Evolutionary conservation across 2,329 filamentous ascomycete species (phyloP).

Genomic region (Paraphoma chrysanthemicola): DNA sequence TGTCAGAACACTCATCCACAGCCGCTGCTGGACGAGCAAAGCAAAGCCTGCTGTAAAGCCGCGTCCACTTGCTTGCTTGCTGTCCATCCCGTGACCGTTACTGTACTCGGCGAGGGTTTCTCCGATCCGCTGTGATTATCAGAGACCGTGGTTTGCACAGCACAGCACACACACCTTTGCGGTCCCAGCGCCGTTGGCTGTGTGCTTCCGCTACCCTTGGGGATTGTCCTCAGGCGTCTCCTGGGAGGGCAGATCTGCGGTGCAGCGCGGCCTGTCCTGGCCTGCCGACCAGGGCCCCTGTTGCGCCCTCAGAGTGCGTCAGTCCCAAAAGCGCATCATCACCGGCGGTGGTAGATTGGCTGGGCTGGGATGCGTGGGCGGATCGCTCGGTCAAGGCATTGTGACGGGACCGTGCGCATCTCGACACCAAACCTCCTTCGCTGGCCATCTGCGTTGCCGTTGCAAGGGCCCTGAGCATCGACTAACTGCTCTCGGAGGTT

Average conservation of each 20-base stretch:
- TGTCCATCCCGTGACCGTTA: background rate
- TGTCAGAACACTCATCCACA: constrained; percentile 5
- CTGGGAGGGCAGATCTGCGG: constrained; percentile 48
- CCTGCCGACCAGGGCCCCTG: constrained; percentile 30
- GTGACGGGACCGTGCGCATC: constrained; percentile 41
- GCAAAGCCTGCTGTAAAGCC: background rate
- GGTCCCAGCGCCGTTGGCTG: constrained; percentile 15
- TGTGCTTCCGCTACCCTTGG: constrained; percentile 33
- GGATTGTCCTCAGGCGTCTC: constrained; percentile 29
- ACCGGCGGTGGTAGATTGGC: constrained; percentile 48
- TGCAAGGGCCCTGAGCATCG: constrained; percentile 41
- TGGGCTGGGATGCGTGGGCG: constrained; percentile 42
- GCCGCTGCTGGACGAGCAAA: background rate
- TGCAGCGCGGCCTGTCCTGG: constrained; percentile 51
- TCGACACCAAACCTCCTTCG: constrained; percentile 35
- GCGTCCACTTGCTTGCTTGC: background rate
- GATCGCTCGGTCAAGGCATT: constrained; percentile 47
- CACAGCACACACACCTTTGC: background rate
- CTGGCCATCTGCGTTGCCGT: constrained; percentile 51
- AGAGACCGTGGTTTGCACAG: too few relatives aligned
- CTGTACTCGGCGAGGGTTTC: constrained; percentile 21
- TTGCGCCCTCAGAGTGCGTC: constrained; percentile 19
- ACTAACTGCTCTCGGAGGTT: constrained; percentile 38
- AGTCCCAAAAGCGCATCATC: constrained; percentile 48
- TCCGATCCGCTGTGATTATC: constrained; percentile 18